Evolutionary conservation across 1,284 basidiomycete genomes (phyloP).

Genomic region (Malassezia sympodialis): DNA sequence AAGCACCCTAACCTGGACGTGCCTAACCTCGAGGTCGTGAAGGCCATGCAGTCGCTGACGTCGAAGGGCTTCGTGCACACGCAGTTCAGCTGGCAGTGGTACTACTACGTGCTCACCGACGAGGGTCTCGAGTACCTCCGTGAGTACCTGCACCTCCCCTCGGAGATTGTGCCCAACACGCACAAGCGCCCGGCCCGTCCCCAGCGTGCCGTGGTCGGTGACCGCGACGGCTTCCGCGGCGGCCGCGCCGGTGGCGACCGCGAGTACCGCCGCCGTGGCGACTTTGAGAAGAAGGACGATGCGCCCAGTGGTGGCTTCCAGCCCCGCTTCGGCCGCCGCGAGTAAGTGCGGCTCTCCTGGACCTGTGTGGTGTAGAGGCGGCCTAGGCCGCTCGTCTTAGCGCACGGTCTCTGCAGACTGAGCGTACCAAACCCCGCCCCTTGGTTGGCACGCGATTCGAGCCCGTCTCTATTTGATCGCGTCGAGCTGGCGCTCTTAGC

Average conservation of each 20-base stretch:
- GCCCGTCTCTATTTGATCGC: conserved; percentile 2
- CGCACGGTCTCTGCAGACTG: not conserved
- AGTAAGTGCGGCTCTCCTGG: conserved; percentile 25
- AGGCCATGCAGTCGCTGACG: conserved; percentile 94
- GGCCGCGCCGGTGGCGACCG: conserved; percentile 44
- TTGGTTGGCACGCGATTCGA: conserved; percentile 17
- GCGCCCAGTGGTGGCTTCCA: conserved; percentile 45
- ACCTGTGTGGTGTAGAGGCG: not conserved
- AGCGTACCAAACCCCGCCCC: not conserved
- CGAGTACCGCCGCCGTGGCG: conserved; percentile 43
- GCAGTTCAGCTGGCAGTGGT: conserved; percentile 57
- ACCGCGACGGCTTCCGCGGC: conserved; percentile 39
- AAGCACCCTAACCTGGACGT: conserved; percentile 96
- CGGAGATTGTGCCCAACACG: conserved; percentile 48
- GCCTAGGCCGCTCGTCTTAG: not conserved
- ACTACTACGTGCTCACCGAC: conserved; percentile 49
- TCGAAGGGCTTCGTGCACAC: conserved; percentile 94
- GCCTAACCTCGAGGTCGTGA: conserved; percentile 97
- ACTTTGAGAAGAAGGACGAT: conserved; percentile 44
- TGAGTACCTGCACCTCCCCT: conserved; percentile 47
- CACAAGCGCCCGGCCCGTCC: conserved; percentile 48
- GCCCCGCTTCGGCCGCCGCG: conserved; percentile 44
- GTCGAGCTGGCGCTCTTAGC: conserved; percentile 22
- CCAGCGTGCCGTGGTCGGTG: conserved; percentile 35
- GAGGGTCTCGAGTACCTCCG: conserved; percentile 48